A percentile compares a stretch with the other conserved stretches of the same genome.
These are phyloP conservation scores for Apiospora aurea DNA, from an alignment of 2,329 filamentous ascomycete species.

Conservation along the genomic window DNA sequence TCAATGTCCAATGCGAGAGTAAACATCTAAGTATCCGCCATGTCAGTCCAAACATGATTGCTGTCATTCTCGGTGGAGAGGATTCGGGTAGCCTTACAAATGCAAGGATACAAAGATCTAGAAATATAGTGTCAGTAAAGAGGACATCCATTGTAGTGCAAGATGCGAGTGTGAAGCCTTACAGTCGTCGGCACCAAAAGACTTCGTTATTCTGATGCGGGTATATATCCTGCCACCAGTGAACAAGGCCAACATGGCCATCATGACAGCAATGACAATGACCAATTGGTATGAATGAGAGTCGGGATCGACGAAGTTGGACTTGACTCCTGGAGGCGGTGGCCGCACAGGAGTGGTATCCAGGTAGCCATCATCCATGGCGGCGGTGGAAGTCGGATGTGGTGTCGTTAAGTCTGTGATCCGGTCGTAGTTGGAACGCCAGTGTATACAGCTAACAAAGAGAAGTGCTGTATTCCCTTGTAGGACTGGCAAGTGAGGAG, in stretches of 20 bases:
- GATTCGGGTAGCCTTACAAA: neutral
- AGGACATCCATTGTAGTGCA: neutral
- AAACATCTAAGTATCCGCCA: neutral
- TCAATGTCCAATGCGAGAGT: neutral
- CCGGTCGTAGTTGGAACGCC: neutral
- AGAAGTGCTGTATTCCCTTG: neutral
- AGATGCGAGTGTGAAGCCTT: neutral
- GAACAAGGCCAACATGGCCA: neutral
- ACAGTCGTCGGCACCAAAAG: neutral
- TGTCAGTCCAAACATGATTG: neutral
- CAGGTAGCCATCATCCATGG: neutral
- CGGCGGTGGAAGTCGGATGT: neutral
- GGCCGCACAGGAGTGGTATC: neutral
- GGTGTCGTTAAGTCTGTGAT: neutral
- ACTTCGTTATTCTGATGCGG: neutral
- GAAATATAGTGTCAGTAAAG: neutral
- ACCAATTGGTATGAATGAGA: neutral
- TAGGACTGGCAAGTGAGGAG: neutral
- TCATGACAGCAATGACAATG: neutral
- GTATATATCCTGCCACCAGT: neutral
- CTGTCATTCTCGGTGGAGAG: neutral
- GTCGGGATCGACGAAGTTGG: neutral
- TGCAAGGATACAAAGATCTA: neutral
- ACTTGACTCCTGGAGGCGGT: neutral
- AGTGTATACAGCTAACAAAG: neutral